Percentiles rank a stretch among this genome's conserved stretches.
Conservation (phyloP, 208 protist genomes). For the Herpetomonas tarakana region DNA sequence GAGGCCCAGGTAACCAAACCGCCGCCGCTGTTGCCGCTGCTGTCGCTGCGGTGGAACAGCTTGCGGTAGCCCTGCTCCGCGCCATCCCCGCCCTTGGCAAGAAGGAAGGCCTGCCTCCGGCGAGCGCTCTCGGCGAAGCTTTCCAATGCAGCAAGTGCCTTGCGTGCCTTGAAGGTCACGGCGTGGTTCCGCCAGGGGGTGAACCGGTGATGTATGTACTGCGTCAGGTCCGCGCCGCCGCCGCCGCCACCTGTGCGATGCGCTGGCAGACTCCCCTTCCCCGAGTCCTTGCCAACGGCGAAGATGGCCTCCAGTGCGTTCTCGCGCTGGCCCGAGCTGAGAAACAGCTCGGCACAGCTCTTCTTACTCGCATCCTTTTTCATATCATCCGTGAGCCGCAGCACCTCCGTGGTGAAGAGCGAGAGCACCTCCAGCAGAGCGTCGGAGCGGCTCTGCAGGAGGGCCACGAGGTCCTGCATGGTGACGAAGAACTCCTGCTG, state of each 20-base stretch:
- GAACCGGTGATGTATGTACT: neutral
- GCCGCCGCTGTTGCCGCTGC: neutral
- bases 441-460: conserved; percentile 8
- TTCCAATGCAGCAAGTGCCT: neutral
- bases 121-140: neutral
- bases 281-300: neutral
- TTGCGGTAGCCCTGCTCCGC: neutral
- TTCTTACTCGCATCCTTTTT: conserved; percentile 4
- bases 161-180: neutral
- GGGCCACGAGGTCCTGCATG: neutral
- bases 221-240: neutral
- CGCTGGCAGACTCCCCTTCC: too few relatives aligned
- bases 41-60: neutral
- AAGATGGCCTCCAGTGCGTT: neutral
- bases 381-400: neutral
- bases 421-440: conserved; percentile 19
- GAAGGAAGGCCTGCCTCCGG: neutral
- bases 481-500: neutral
- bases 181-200: neutral
- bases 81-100: neutral
- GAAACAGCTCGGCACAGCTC: neutral
- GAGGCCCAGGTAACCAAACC: neutral
- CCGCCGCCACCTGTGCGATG: neutral
- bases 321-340: neutral
- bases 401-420: conserved; percentile 15